Base-by-base conservation (phyloP, 768 basidiomycete genomes). In the Xerocomus brunneocitrinus region DNA sequence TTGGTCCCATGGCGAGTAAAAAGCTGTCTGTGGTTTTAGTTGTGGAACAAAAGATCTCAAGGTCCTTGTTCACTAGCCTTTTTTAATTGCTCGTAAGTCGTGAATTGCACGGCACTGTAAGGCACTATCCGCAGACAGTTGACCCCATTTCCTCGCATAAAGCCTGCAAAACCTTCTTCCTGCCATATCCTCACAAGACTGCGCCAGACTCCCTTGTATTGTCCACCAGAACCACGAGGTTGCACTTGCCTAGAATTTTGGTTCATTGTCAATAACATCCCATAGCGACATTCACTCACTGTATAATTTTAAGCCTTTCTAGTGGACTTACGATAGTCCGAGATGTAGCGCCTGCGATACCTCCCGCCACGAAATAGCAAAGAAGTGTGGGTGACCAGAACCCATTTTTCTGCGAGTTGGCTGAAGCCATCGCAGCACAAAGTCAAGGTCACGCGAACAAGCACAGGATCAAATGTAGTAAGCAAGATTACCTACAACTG, bases 221-320 rank as follows among this genome's bases (percentile, higher is more conserved):
- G 86, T 47, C 75, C 70, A 58, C 79, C 74, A 14, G 80, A 76
- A 28, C 77, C 71, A 42, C 72, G 78, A 27, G 84, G 86, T 67
- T 97, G 95, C n/a, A 92, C 92, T 75, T 98, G 95, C 67, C 94
- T 95, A 39, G 31, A 41, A 46, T 58, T 48, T 44, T 56, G 42
- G 49, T 2, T 38, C 34, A 22, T 24, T 51, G 24, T 52, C 51
- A 56, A 34, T 30, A 41, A 32, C 25, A 55, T 52, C 13, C 30
- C 24, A 8, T 28, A 14, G 22, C 10, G n/a, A 10, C 12, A 24
- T 34, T 44, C 32, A 77, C 90, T 65, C 62, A 95, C 94, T 95
- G 87, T 56, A 99, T 97, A 65, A 99, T 98, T 72, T 99, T 99
- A 50, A 98, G 76, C 54, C 95, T 75, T 63, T 98, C 94, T 13